These are phyloP conservation scores for Calonectria hongkongensis DNA, from an alignment of 2,329 filamentous ascomycete species.

Conservation along the genomic window DNA sequence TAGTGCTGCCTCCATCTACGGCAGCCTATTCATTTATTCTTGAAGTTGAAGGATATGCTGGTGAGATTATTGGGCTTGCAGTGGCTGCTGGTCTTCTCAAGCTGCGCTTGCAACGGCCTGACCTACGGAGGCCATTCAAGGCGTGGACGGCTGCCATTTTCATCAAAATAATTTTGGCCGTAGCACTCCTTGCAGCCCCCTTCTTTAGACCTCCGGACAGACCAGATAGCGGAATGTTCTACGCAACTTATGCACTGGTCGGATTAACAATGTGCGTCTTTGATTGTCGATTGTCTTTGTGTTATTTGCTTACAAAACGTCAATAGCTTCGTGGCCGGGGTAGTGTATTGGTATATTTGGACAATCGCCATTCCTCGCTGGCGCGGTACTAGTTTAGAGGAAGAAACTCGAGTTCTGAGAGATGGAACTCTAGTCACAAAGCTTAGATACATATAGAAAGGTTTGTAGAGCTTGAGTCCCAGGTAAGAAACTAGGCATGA, in stretches of 20 bases:
- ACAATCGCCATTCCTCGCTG: constrained; percentile 76
- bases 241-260: constrained; percentile 73
- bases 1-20: constrained; percentile 77
- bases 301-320: not conserved
- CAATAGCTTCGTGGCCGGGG: constrained; percentile 72
- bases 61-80: constrained; percentile 75
- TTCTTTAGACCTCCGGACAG: constrained; percentile 76
- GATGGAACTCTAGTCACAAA: constrained; percentile 82
- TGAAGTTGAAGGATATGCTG: constrained; percentile 82
- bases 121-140: constrained; percentile 78
- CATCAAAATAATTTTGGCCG: constrained; percentile 71
- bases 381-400: constrained; percentile 77
- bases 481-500: not conserved
- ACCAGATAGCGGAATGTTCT: constrained; percentile 67
- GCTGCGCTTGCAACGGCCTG: constrained; percentile 75
- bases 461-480: no score
- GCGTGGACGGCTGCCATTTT: constrained; percentile 78
- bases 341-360: constrained; percentile 82
- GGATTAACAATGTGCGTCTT: constrained; percentile 70
- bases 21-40: constrained; percentile 84
- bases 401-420: constrained; percentile 74
- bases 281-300: constrained; percentile 35
- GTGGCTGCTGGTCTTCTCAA: constrained; percentile 75
- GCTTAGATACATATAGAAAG: constrained; percentile 59
- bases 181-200: constrained; percentile 75